Evolutionary conservation across 805 yeast genomes (phyloP).

Genomic region (Cyberlindnera meyerae): DNA sequence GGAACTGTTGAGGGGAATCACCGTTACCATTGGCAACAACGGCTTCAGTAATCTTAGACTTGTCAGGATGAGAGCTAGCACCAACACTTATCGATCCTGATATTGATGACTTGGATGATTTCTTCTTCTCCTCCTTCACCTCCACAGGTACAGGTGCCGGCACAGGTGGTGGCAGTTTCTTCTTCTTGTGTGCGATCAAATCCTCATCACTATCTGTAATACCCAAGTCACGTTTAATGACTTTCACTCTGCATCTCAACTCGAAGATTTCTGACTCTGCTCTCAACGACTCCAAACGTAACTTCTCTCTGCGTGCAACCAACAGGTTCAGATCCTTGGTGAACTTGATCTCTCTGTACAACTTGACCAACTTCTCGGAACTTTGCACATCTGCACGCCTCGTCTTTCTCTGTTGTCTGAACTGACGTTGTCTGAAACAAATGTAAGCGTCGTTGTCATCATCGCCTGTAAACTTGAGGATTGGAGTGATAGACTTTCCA

Average conservation of each 20-base stretch:
- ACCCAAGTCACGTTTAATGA: conserved; percentile 67
- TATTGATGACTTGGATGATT: conserved; percentile 16
- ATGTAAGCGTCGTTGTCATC: conserved; percentile 94
- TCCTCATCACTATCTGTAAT: conserved; percentile 83
- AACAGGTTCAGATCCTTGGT: conserved; percentile 65
- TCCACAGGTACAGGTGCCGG: conserved; percentile 1
- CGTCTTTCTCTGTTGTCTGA: conserved; percentile 92
- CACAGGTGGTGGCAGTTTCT: conserved; percentile 33
- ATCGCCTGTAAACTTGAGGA: conserved; percentile 73
- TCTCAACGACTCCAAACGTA: conserved; percentile 55
- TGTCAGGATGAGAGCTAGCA: not conserved
- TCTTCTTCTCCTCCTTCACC: conserved; percentile 14
- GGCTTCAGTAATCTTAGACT: conserved; percentile 9
- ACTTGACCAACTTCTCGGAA: conserved; percentile 70
- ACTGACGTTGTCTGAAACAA: conserved; percentile 92
- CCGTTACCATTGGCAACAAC: conserved; percentile 10
- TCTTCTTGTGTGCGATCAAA: conserved; percentile 71
- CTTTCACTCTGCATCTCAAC: conserved; percentile 65
- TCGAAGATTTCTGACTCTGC: conserved; percentile 66
- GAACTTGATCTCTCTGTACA: conserved; percentile 71
- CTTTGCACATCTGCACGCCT: conserved; percentile 90
- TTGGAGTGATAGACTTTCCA: conserved; percentile 71
- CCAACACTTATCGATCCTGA: conserved; percentile 10
- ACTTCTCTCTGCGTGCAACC: conserved; percentile 71
- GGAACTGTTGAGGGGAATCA: conserved; percentile 32